These are phyloP conservation scores for Aspergillus eucalypticola DNA, from an alignment of 2,329 filamentous ascomycete genomes.

Conservation along the genomic window DNA sequence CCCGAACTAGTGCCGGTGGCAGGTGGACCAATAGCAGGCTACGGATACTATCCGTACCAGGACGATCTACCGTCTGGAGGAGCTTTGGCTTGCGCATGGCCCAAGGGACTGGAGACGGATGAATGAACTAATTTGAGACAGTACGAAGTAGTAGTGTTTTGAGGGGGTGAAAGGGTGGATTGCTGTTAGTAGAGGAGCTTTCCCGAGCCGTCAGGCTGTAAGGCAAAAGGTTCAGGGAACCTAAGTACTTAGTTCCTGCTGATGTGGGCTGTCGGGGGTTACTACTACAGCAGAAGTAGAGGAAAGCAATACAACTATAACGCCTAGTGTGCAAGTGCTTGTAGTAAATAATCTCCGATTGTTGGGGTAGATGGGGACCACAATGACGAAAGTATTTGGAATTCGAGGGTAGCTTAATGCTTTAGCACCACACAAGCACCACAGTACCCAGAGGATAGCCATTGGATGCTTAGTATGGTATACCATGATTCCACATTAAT, in stretches of 20 bases:
- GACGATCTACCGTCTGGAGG: slow-evolving; percentile 13
- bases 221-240: background rate
- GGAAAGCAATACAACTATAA: background rate
- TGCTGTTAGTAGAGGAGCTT: background rate
- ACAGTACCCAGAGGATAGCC: background rate
- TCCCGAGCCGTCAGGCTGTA: background rate
- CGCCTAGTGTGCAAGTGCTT: background rate
- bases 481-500: background rate
- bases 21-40: slow-evolving; percentile 11
- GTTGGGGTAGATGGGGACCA: background rate
- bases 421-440: background rate
- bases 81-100: slow-evolving; percentile 18
- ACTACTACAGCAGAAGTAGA: background rate
- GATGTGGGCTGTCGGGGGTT: too few relatives aligned
- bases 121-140: background rate
- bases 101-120: slow-evolving; percentile 10
- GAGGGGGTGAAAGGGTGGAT: background rate
- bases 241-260: background rate
- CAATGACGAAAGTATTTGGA: background rate
- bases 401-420: background rate
- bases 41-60: slow-evolving; percentile 2
- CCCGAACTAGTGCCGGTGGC: slow-evolving; percentile 15
- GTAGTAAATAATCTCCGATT: background rate
- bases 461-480: background rate
- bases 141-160: too few relatives aligned